Evolutionary conservation across 2,329 filamentous ascomycete species (phyloP).

Genomic region (Penicillium sp.): DNA sequence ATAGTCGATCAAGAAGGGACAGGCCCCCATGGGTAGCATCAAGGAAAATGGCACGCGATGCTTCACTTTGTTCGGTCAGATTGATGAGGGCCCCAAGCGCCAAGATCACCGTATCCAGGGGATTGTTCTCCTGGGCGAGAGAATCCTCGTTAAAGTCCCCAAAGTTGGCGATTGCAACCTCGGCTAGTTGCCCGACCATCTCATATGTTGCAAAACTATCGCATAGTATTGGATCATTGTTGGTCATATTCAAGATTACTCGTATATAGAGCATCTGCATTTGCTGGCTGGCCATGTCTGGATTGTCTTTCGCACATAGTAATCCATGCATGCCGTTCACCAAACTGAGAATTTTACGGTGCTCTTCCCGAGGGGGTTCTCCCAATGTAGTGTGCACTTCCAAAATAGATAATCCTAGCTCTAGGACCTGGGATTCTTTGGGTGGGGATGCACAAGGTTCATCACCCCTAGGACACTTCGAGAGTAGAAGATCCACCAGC

Average conservation of each 20-base stretch:
- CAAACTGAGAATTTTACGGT: slow-evolving; percentile 25
- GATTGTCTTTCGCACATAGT: slow-evolving; percentile 28
- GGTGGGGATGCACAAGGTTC: not conserved
- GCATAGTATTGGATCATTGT: slow-evolving; percentile 67
- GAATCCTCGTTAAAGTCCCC: slow-evolving; percentile 28
- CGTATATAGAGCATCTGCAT: slow-evolving; percentile 51
- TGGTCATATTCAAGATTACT: slow-evolving; percentile 78
- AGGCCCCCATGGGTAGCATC: slow-evolving; percentile 31
- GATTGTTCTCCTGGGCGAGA: slow-evolving; percentile 43
- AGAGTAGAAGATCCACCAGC: slow-evolving; percentile 29
- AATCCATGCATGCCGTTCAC: slow-evolving; percentile 37
- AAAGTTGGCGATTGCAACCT: slow-evolving; percentile 34
- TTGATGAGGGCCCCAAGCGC: slow-evolving; percentile 82
- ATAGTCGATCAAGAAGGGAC: slow-evolving; percentile 54
- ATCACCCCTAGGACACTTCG: slow-evolving; percentile 5
- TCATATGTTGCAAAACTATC: slow-evolving; percentile 55
- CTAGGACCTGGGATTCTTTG: slow-evolving; percentile 23
- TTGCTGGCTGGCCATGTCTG: slow-evolving; percentile 20
- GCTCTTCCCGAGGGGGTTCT: slow-evolving; percentile 22
- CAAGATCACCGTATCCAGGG: slow-evolving; percentile 69
- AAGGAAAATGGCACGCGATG: slow-evolving; percentile 52
- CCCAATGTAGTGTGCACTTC: slow-evolving; percentile 35
- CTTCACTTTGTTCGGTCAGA: slow-evolving; percentile 69
- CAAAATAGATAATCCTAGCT: slow-evolving; percentile 33
- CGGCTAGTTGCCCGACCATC: slow-evolving; percentile 36